These are phyloP conservation scores for Podosphaera aphanis DNA, from an alignment of 2,329 filamentous ascomycete genomes.

Conservation along the genomic window DNA sequence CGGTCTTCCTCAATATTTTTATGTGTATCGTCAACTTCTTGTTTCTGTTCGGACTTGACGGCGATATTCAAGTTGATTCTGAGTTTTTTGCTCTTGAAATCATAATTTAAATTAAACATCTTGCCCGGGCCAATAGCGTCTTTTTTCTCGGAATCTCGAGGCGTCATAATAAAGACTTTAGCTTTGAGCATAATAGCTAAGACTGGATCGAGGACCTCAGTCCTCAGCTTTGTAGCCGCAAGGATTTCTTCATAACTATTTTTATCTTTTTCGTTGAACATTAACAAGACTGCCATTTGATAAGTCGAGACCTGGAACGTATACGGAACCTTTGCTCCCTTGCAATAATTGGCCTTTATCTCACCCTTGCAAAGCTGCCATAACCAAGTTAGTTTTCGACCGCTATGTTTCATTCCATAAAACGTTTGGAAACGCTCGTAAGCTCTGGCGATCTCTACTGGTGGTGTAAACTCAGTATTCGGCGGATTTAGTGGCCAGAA, in stretches of 20 bases:
- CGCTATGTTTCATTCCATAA: slow-evolving; percentile 91
- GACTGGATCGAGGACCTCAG: slow-evolving; percentile 68
- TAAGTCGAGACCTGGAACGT: slow-evolving; percentile 96
- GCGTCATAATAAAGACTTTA: slow-evolving; percentile 55
- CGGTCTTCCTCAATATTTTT: slow-evolving; percentile 98
- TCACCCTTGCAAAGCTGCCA: slow-evolving; percentile 98
- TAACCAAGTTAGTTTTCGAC: slow-evolving; percentile 88
- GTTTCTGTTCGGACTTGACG: slow-evolving; percentile 88
- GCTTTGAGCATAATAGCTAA: slow-evolving; percentile 77
- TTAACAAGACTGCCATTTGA: slow-evolving; percentile 84
- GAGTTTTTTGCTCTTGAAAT: slow-evolving; percentile 97
- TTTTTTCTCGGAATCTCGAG: slow-evolving; percentile 28
- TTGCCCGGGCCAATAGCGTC: slow-evolving; percentile 60
- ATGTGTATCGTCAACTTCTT: slow-evolving; percentile 89
- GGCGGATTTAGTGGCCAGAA: slow-evolving; percentile 90
- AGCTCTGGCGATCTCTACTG: slow-evolving; percentile 61
- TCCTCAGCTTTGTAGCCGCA: slow-evolving; percentile 53
- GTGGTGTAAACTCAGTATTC: slow-evolving; percentile 70
- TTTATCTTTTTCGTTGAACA: slow-evolving; percentile 81
- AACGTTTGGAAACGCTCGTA: slow-evolving; percentile 77
- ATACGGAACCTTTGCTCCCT: slow-evolving; percentile 69
- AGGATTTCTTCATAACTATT: slow-evolving; percentile 75
- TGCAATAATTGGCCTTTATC: slow-evolving; percentile 81
- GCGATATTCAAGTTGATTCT: slow-evolving; percentile 89
- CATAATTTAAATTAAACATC: slow-evolving; percentile 65